Evolutionary conservation across 2,329 filamentous ascomycete genomes (phyloP).

Genomic region (Meredithiella fracta): DNA sequence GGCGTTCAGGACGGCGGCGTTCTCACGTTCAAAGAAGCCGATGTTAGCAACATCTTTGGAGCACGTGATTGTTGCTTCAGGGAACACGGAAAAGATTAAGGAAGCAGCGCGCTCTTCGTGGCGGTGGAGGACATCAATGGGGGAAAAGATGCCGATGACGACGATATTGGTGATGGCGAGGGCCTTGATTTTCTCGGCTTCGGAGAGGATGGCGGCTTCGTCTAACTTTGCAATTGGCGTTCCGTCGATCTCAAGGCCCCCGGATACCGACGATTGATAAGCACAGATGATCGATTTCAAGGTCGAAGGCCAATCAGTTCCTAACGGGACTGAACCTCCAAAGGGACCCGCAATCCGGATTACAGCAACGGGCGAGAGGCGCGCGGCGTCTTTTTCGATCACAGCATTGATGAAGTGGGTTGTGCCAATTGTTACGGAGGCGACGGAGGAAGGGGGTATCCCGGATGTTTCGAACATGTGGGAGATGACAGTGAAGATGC

Average conservation of each 20-base stretch:
- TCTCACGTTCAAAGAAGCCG: slow-evolving; percentile 45
- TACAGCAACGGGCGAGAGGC: slow-evolving; percentile 35
- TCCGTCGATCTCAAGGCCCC: slow-evolving; percentile 37
- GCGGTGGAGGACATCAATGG: slow-evolving; percentile 31
- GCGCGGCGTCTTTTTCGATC: slow-evolving; percentile 33
- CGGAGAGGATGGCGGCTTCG: slow-evolving; percentile 24
- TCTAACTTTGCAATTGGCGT: slow-evolving; percentile 29
- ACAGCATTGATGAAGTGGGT: slow-evolving; percentile 45
- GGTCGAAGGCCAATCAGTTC: slow-evolving; percentile 36
- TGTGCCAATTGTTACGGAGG: slow-evolving; percentile 36
- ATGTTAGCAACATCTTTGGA: slow-evolving; percentile 37
- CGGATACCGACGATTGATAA: slow-evolving; percentile 29
- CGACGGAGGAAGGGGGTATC: slow-evolving; percentile 24
- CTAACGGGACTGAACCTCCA: slow-evolving; percentile 29
- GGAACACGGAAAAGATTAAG: slow-evolving; percentile 22
- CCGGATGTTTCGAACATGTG: slow-evolving; percentile 25
- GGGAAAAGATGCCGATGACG: slow-evolving; percentile 34
- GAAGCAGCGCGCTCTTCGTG: slow-evolving; percentile 33
- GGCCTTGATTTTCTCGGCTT: slow-evolving; percentile 25
- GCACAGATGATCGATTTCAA: slow-evolving; percentile 31
- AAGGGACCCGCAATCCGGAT: slow-evolving; percentile 35
- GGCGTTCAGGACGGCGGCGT: slow-evolving; percentile 48
- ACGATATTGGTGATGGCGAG: slow-evolving; percentile 32
- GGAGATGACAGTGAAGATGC: slow-evolving; percentile 29
- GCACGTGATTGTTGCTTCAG: slow-evolving; percentile 30